Conservation (phyloP, 495 filamentous ascomycete genomes). For the Neurospora sp. region DNA sequence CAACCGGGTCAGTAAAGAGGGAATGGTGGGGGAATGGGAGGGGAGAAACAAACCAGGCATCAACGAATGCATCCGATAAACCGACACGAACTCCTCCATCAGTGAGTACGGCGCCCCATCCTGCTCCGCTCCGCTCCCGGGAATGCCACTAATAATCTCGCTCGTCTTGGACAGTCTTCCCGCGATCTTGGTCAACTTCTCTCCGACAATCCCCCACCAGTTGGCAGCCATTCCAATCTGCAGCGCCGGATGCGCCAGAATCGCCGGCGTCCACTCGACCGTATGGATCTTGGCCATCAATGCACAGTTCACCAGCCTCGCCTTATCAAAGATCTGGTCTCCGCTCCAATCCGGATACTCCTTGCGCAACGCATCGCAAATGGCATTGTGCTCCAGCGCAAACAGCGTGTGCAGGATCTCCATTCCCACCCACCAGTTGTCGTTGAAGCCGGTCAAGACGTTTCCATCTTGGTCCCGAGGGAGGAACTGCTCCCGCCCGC, state of each 20-base stretch:
- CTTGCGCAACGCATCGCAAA: slow-evolving; percentile 24
- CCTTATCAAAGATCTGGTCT: slow-evolving; percentile 34
- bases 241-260: slow-evolving; percentile 32
- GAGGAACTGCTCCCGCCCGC: slow-evolving; percentile 21
- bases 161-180: slow-evolving; percentile 27
- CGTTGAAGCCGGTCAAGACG: slow-evolving; percentile 31
- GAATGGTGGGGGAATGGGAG: too few relatives aligned
- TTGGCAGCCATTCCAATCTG: slow-evolving; percentile 30
- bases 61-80: slow-evolving; percentile 33
- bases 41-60: slow-evolving; percentile 22
- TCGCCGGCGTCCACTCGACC: slow-evolving; percentile 37
- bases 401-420: slow-evolving; percentile 37
- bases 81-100: slow-evolving; percentile 37
- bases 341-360: slow-evolving; percentile 23
- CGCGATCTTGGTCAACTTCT: slow-evolving; percentile 27
- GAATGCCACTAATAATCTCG: slow-evolving; percentile 32
- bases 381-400: slow-evolving; percentile 33
- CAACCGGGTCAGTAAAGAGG: too few relatives aligned
- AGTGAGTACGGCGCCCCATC: slow-evolving; percentile 26
- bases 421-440: slow-evolving; percentile 36
- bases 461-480: slow-evolving; percentile 23
- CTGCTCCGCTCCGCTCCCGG: slow-evolving; percentile 29
- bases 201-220: slow-evolving; percentile 36
- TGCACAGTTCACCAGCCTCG: slow-evolving; percentile 35
- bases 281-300: slow-evolving; percentile 41